Conservation (phyloP, 371 early-diverging fungal species). For the Apophysomyces ossiformis region DNA sequence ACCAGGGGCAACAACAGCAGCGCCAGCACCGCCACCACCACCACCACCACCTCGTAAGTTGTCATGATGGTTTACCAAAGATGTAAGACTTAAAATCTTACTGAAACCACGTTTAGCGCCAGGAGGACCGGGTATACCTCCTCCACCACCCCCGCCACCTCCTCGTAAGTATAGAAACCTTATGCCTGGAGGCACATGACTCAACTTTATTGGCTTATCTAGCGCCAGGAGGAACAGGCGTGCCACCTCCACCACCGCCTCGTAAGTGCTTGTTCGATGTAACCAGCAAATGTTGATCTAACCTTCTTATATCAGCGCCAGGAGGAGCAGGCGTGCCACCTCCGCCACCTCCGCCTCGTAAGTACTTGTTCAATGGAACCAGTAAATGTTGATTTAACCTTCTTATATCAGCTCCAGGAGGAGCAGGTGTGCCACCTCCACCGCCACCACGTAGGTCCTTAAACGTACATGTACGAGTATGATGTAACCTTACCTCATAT, state of each 20-base stretch:
- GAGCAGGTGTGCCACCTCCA: conserved; percentile 8
- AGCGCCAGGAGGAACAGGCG: background rate
- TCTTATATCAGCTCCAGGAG: conserved; percentile 1
- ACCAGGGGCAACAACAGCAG: too few species aligned
- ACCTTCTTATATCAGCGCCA: background rate
- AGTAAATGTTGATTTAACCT: background rate
- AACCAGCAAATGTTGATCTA: background rate
- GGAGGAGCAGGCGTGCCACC: background rate
- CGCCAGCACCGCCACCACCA: too few species aligned
- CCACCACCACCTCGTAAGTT: too few species aligned
- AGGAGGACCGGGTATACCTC: too few species aligned
- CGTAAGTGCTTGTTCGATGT: background rate
- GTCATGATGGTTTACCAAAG: too few species aligned
- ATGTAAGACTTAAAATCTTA: too few species aligned
- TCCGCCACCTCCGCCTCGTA: conserved; percentile 2
- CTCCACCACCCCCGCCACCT: too few species aligned
- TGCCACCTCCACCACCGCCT: conserved; percentile 15
- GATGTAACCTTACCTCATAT: background rate
- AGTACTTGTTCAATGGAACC: background rate
- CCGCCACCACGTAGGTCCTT: conserved; percentile 21
- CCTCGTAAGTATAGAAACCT: background rate
- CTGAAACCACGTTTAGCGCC: too few species aligned
- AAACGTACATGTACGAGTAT: background rate
- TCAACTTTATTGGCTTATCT: background rate
- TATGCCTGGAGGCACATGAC: background rate